Conservation (phyloP, 1,284 basidiomycete genomes). For the Jaminaea rosea region DNA sequence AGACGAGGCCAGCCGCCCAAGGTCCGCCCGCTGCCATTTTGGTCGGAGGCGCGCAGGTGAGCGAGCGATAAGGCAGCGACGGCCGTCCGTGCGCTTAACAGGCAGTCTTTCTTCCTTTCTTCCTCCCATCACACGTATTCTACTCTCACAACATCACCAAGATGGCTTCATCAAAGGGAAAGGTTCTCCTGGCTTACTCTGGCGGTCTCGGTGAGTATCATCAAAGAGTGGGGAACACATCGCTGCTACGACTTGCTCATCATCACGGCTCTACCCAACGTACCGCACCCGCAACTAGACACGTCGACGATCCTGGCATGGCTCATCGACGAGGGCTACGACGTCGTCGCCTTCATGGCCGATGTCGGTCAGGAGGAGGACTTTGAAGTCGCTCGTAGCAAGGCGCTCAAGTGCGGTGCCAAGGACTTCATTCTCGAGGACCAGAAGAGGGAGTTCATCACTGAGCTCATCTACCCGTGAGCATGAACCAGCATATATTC, state of each 20-base stretch:
- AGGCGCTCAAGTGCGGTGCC: slow-evolving; percentile 85
- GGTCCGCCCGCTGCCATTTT: no score
- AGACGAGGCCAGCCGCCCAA: no score
- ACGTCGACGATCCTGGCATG: slow-evolving; percentile 47
- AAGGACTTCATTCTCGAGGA: slow-evolving; percentile 94
- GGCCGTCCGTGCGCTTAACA: not conserved
- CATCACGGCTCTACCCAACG: no score
- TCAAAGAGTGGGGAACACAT: not conserved
- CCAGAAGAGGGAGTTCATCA: slow-evolving; percentile 87
- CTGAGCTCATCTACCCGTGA: slow-evolving; percentile 92
- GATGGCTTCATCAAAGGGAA: slow-evolving; percentile 53
- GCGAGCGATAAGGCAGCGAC: not conserved
- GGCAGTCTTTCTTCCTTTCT: not conserved
- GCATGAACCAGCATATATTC: no score
- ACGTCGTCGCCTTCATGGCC: slow-evolving; percentile 97
- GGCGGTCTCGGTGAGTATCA: slow-evolving; percentile 80
- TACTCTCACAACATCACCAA: not conserved
- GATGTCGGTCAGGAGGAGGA: slow-evolving; percentile 99
- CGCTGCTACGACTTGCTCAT: not conserved
- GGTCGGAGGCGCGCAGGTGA: no score
- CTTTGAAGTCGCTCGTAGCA: slow-evolving; percentile 82
- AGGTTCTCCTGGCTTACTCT: slow-evolving; percentile 90
- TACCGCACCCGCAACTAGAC: no score
- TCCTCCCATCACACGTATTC: not conserved
- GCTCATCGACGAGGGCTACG: slow-evolving; percentile 87